phyloP scores from a whole-genome alignment of 2,329 filamentous ascomycete species.

The Trichoderma pleuroti region DNA sequence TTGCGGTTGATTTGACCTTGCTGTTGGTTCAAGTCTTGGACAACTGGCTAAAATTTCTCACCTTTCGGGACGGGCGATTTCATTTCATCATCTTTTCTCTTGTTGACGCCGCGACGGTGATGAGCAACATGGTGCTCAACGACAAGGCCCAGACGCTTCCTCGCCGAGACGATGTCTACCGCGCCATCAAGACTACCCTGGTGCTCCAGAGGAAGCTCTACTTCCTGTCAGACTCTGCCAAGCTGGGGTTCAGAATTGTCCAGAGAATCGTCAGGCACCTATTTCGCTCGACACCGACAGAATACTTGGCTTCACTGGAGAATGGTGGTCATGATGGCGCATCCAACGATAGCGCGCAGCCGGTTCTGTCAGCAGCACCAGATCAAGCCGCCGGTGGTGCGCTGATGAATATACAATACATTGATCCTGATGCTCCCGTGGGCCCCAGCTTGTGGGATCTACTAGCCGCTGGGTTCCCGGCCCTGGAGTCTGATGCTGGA shows the following conservation, averaged over 20 bases:
- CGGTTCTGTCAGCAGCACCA: background rate
- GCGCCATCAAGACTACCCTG: slow-evolving; percentile 36
- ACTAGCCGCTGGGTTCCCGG: background rate
- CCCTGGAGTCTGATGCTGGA: too few relatives aligned
- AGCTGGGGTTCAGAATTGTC: slow-evolving; percentile 35
- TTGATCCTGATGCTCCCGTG: background rate
- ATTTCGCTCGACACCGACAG: background rate
- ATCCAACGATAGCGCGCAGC: background rate
- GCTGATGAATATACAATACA: background rate
- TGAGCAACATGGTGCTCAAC: slow-evolving; percentile 50
- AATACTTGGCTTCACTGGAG: background rate
- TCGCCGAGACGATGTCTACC: slow-evolving; percentile 37
- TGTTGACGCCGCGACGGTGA: slow-evolving; percentile 48
- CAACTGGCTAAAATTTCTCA: slow-evolving; percentile 41
- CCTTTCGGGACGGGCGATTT: slow-evolving; percentile 45
- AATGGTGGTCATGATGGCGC: background rate
- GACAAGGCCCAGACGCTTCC: slow-evolving; percentile 39
- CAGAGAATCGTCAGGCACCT: slow-evolving; percentile 23
- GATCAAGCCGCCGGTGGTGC: background rate
- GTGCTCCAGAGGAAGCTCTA: slow-evolving; percentile 32
- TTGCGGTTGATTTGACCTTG: slow-evolving; percentile 42
- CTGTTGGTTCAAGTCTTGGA: slow-evolving; percentile 40
- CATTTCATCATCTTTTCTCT: slow-evolving; percentile 50
- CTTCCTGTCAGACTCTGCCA: slow-evolving; percentile 33
- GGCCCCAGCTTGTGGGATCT: background rate